Percentiles rank a stretch among this genome's conserved stretches.
These are phyloP conservation scores for Calycina marina DNA, from an alignment of 2,329 filamentous ascomycete species.

Conservation along the genomic window DNA sequence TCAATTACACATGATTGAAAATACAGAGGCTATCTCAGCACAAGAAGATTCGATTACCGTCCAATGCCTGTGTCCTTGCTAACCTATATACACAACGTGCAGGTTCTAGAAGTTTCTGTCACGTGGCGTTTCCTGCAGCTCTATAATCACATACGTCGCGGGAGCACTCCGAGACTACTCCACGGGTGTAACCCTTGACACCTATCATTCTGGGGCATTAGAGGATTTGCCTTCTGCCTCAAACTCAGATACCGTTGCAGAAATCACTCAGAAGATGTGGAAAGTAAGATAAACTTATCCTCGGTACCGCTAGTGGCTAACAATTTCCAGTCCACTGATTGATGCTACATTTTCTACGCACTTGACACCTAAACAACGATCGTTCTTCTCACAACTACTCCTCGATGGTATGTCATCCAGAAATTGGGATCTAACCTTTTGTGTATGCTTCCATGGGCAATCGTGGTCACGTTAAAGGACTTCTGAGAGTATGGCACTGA, in stretches of 20 bases:
- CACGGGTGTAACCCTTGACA: no score
- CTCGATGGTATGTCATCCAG: slow-evolving; percentile 54
- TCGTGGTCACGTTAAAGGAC: slow-evolving; percentile 37
- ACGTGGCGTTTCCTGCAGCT: no score
- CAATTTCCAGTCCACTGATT: slow-evolving; percentile 33
- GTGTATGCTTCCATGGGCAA: slow-evolving; percentile 58
- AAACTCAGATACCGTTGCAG: slow-evolving; percentile 38
- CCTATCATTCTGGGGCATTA: slow-evolving; percentile 40
- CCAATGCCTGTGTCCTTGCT: no score
- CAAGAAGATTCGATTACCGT: no score
- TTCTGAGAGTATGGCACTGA: slow-evolving; percentile 42
- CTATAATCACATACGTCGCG: no score
- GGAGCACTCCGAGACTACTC: no score
- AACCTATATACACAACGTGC: no score
- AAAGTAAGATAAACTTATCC: slow-evolving; percentile 9
- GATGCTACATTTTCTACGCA: slow-evolving; percentile 59
- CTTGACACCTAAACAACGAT: slow-evolving; percentile 49
- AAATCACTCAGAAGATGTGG: slow-evolving; percentile 47
- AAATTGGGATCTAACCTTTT: slow-evolving; percentile 50
- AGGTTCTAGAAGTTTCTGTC: no score
- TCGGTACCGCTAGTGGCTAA: neutral
- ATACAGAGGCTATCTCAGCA: no score
- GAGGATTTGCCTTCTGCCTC: slow-evolving; percentile 51
- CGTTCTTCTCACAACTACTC: slow-evolving; percentile 44
- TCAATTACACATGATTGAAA: no score